Evolutionary conservation across 257 asterid species (phyloP), one percentile per base, ranked within the genome.

Genomic region (Fraxinus americana): DNA sequence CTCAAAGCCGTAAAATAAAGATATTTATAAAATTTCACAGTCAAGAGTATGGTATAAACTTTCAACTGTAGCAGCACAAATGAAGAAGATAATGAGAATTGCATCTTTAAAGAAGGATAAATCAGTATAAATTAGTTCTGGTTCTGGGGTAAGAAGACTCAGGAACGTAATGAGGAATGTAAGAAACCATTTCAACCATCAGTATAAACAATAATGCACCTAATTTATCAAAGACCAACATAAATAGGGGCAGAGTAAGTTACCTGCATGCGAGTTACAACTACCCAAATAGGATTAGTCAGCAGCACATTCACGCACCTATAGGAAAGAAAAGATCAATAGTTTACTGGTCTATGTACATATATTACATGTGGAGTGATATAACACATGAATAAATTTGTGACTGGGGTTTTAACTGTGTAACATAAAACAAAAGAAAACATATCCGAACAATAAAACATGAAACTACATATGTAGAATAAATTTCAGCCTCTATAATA

Each of bases 251-350:
- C 71, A 78, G 68, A 76, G 59, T 21, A 41, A 43, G 41, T 75
- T 82, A 91, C 99, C 98, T 95, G 99, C 99, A 95, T 95, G 82
- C 99, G 94, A 38, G 97, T 95, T 85, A 95, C 99, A 65, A 95
- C 93, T 77, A 95, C 92, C 99, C 99, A 95, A 50, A 95, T 92
- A 79, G 99, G 99, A 89, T 87, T 92, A 23, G 98, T 95, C 82
- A 95, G 91, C 89, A 95, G 91, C 80, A 95, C 99, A 85, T 95
- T 95, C 68, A 91, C 92, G 68, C 99, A 95, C 91, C 98, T 95
- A 82, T 9, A 80, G 73, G 67, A 75, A 71, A 70, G 81, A 73
- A 78, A 70, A 59, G 73, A 41, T 69, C 73, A 65, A 32, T 70
- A 74, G 34, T 59, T 83, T 72, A 78, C 73, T 74, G 74, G 72